These are phyloP conservation scores for Breynia disticha DNA, from an alignment of 441 rosid genomes.

Conservation along the genomic window DNA sequence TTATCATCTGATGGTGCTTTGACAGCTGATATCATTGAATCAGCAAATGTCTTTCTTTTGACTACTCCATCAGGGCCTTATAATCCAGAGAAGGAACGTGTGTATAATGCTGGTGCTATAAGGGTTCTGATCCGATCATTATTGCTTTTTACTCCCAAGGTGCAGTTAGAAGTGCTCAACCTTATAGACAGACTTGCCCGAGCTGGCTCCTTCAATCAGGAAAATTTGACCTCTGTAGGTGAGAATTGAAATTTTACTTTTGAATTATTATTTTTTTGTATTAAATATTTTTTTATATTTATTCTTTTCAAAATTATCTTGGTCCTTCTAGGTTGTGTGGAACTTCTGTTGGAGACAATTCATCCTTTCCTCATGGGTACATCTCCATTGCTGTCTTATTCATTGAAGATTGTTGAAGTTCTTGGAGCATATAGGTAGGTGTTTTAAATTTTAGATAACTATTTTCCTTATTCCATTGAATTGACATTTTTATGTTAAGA, in stretches of 20 bases:
- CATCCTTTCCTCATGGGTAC: conserved; percentile 87
- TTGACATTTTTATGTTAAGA: conserved; percentile 15
- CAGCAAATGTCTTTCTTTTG: conserved; percentile 45
- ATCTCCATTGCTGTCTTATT: conserved; percentile 73
- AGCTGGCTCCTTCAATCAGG: conserved; percentile 92
- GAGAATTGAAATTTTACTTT: conserved; percentile 23
- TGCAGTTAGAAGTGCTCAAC: conserved; percentile 82
- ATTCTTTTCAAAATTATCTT: conserved; percentile 5
- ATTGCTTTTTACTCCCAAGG: conserved; percentile 91
- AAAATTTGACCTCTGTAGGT: conserved; percentile 95
- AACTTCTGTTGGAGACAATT: conserved; percentile 87
- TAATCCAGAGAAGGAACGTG: conserved; percentile 76
- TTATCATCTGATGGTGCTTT: conserved; percentile 43
- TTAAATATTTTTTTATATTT: conserved; percentile 9
- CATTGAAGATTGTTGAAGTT: conserved; percentile 91
- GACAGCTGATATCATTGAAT: conserved; percentile 39
- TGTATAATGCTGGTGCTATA: conserved; percentile 87
- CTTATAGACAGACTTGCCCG: conserved; percentile 84
- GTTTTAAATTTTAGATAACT: conserved; percentile 10
- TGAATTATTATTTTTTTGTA: conserved; percentile 9
- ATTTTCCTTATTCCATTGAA: conserved; percentile 10
- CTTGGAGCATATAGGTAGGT: conserved; percentile 97
- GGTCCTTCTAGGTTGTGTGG: conserved; percentile 71
- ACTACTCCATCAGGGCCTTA: conserved; percentile 52
- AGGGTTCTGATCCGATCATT: conserved; percentile 84